phyloP scores from a whole-genome alignment of 768 basidiomycete genomes.

The Rhodotorula kratochvilovae region DNA sequence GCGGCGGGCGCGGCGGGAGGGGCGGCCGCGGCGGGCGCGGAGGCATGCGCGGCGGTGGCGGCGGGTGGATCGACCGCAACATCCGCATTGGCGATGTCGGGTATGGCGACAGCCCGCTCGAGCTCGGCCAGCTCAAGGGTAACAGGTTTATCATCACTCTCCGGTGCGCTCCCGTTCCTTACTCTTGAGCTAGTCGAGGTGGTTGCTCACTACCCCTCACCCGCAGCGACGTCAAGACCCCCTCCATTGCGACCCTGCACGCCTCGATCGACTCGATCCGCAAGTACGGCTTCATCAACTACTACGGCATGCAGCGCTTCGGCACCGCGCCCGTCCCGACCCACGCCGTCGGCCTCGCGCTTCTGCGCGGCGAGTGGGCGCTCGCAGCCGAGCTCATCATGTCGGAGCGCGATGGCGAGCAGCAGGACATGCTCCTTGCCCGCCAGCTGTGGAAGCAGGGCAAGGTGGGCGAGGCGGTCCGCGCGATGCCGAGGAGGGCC shows the following conservation, averaged over 20 bases:
- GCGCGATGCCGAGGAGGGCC: slow-evolving; percentile 79
- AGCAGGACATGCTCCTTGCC: slow-evolving; percentile 72
- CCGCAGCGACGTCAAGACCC: slow-evolving; percentile 73
- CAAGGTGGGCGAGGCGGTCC: slow-evolving; percentile 69
- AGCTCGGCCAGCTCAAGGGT: slow-evolving; percentile 93
- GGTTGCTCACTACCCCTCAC: too few species aligned
- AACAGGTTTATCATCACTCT: slow-evolving; percentile 93
- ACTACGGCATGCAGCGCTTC: slow-evolving; percentile 97
- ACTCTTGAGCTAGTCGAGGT: background rate
- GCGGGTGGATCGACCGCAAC: slow-evolving; percentile 68
- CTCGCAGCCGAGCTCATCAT: slow-evolving; percentile 77
- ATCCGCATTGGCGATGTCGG: slow-evolving; percentile 80
- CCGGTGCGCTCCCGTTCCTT: slow-evolving; percentile 56
- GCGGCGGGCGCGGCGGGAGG: slow-evolving; percentile 31
- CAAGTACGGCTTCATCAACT: slow-evolving; percentile 88
- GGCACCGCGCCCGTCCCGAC: slow-evolving; percentile 95
- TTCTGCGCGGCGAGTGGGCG: slow-evolving; percentile 86
- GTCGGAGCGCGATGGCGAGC: slow-evolving; percentile 72
- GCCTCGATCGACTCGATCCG: slow-evolving; percentile 72
- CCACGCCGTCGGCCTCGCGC: slow-evolving; percentile 83
- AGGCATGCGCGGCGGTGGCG: slow-evolving; percentile 17
- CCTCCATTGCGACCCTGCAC: slow-evolving; percentile 67
- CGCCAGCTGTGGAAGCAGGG: slow-evolving; percentile 83
- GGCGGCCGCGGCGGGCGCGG: slow-evolving; percentile 31
- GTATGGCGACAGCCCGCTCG: slow-evolving; percentile 74